phyloP scores from a whole-genome alignment of 805 yeast species.

The Lipomyces yamadae region DNA sequence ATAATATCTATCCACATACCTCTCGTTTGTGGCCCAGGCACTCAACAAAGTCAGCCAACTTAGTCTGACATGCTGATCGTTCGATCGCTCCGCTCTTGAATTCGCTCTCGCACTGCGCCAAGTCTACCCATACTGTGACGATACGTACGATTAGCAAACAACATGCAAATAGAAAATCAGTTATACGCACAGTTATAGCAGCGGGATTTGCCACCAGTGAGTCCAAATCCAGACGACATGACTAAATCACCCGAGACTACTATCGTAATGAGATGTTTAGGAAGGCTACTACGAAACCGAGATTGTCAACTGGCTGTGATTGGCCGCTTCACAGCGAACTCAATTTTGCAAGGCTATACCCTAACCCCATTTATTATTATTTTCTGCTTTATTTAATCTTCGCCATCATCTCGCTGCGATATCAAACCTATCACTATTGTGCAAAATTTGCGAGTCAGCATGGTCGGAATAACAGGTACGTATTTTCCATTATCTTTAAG shows the following conservation, averaged over 20 bases:
- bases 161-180: neutral
- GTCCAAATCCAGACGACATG: constrained; percentile 51
- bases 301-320: neutral
- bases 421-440: constrained; percentile 19
- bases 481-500: neutral
- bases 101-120: constrained; percentile 25
- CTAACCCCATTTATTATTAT: neutral
- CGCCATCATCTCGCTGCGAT: constrained; percentile 11
- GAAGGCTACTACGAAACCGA: too few species aligned
- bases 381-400: constrained; percentile 4
- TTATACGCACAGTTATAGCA: constrained; percentile 51
- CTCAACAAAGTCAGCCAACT: constrained; percentile 55
- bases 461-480: constrained; percentile 26
- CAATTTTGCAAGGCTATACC: neutral
- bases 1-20: constrained; percentile 30
- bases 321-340: neutral
- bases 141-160: neutral
- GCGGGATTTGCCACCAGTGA: constrained; percentile 53
- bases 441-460: neutral
- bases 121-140: constrained; percentile 25
- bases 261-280: neutral
- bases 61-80: constrained; percentile 47
- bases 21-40: constrained; percentile 57
- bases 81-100: constrained; percentile 12
- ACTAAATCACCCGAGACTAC: neutral